Evolutionary conservation across 2,329 filamentous ascomycete genomes (phyloP), one percentile per base, ranked within the genome.

Genomic region (Exophiala aquamarina): DNA sequence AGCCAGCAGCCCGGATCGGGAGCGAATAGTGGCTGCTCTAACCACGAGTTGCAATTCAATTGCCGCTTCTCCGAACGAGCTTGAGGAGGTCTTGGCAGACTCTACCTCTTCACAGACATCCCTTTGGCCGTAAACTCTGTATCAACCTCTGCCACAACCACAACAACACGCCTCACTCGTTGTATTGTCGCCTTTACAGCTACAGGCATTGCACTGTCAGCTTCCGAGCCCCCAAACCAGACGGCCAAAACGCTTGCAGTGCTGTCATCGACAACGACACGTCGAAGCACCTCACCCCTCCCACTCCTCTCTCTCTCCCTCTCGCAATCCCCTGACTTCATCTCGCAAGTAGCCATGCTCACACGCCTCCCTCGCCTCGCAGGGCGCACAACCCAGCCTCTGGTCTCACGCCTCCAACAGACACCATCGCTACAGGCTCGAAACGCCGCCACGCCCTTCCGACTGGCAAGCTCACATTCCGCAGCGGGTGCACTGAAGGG

Each of bases 401-500:
- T 37, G 35, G 6, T 20, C 14, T 19, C 35, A 6, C 18, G 4
- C 6, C 35, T 37, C 35, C 35, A 17, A 18, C 14, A 19, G 35
- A 15, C 18, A 18, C 17, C 15, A 20, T 7, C 35, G 10, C 35
- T 37, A 7, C 35, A 37, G 20, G 35, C 18, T 37, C 35, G 35
- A 21, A 37, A 9, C 9, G 4, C 14, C 15, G 23, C 23, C 23
- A 26, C 23, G 11, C 35, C 35, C 18, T 20, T 37, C 35, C n/a
- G 35, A 19, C 35, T 37, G 7, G 35, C 35, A 4, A 37, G 35
- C 35, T 37, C 35, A 19, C 35, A 37, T 20, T 19, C 10, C 14
- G 35, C 35, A 13, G 35, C 35, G 4, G 10, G 48, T 13, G 50
- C 46, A 14, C 36, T 38, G 31, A 37, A 37, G 35, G 35, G 35